phyloP scores from a whole-genome alignment of 1,284 basidiomycete species.

The Leccinum pachyderme region DNA sequence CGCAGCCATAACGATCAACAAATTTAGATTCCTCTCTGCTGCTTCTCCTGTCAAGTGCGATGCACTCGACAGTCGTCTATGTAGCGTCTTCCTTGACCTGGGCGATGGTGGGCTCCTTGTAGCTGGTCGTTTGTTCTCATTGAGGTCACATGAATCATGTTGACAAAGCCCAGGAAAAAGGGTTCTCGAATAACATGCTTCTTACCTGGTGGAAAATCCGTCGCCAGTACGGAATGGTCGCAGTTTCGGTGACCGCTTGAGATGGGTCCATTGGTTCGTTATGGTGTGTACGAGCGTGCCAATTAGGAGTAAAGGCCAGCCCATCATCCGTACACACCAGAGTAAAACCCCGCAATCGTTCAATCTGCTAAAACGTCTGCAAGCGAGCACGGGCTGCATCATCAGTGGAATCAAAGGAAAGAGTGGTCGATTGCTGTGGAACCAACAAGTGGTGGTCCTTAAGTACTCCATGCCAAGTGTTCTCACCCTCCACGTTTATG shows the following conservation, averaged over 20 bases:
- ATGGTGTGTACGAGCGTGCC: constrained; percentile 48
- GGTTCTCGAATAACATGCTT: constrained; percentile 60
- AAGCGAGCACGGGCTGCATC: constrained; percentile 53
- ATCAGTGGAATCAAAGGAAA: background rate
- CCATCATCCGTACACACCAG: constrained; percentile 35
- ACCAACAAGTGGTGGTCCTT: background rate
- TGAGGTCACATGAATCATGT: constrained; percentile 67
- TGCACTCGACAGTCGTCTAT: constrained; percentile 79
- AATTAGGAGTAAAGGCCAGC: constrained; percentile 16
- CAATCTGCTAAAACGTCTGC: constrained; percentile 69
- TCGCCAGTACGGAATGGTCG: constrained; percentile 57
- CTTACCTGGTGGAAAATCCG: constrained; percentile 78
- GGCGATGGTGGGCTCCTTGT: constrained; percentile 65
- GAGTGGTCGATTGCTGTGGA: background rate
- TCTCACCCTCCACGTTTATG: background rate
- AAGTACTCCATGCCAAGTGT: background rate
- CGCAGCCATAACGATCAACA: constrained; percentile 61
- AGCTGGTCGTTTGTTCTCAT: constrained; percentile 38
- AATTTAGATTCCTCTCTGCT: constrained; percentile 30
- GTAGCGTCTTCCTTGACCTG: constrained; percentile 73
- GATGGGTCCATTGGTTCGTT: constrained; percentile 61
- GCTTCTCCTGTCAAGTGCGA: constrained; percentile 17
- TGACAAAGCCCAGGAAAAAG: constrained; percentile 53
- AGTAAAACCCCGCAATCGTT: constrained; percentile 65
- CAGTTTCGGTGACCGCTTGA: constrained; percentile 33